A percentile compares a stretch with the other conserved stretches of the same genome.
These are phyloP conservation scores for Climacium dendroides DNA, from an alignment of 225 moss, liverwort and hornwort species.

Conservation along the genomic window DNA sequence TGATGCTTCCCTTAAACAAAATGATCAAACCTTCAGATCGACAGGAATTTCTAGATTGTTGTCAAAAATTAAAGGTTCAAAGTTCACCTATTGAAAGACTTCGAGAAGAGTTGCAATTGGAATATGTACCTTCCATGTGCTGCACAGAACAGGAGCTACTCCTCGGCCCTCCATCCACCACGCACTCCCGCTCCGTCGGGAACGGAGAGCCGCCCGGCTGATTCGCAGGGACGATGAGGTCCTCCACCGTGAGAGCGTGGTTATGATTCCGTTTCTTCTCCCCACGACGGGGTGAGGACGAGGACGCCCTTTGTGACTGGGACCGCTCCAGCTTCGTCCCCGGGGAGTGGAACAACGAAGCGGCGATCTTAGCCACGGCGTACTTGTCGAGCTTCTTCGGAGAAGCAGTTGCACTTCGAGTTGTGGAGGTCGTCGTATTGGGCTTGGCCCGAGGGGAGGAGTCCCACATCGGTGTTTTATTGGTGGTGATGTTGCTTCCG, in stretches of 20 bases:
- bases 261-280: not conserved
- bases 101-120: not conserved
- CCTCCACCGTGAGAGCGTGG: not conserved
- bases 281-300: not conserved
- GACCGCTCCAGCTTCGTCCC: slow-evolving; percentile 22
- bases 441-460: not conserved
- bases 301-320: not conserved
- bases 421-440: not conserved
- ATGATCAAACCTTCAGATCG: not conserved
- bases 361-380: slow-evolving; percentile 14
- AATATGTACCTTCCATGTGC: not conserved
- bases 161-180: not conserved
- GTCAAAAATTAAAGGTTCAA: not conserved
- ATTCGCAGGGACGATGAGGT: not conserved
- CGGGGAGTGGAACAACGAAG: slow-evolving; percentile 17
- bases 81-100: not conserved
- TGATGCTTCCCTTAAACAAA: not conserved
- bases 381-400: slow-evolving; percentile 18
- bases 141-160: not conserved
- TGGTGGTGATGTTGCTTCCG: not conserved
- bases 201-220: not conserved
- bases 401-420: not conserved
- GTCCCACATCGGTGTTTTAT: not conserved
- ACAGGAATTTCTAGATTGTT: not conserved
- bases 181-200: not conserved